phyloP scores from a whole-genome alignment of 352 stramenopile genomes.

The Pythium aquatile region DNA sequence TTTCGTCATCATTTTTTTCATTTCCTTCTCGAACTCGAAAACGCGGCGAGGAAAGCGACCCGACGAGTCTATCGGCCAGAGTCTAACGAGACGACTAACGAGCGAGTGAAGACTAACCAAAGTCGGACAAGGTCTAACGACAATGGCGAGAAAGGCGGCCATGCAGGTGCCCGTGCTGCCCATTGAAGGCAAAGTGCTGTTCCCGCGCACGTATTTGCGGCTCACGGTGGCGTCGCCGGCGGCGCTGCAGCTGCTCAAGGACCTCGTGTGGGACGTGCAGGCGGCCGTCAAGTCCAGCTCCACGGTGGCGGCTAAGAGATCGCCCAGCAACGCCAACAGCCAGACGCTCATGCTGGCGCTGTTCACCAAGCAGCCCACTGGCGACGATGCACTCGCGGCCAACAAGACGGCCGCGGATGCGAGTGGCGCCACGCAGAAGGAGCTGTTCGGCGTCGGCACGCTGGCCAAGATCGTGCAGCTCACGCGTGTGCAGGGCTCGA shows the following conservation, averaged over 20 bases:
- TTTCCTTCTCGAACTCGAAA: background rate
- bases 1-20: conserved; percentile 27
- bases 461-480: conserved; percentile 76
- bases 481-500: conserved; percentile 52
- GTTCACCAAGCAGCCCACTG: conserved; percentile 44
- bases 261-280: conserved; percentile 74
- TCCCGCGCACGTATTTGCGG: conserved; percentile 72
- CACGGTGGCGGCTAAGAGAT: conserved; percentile 21
- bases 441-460: conserved; percentile 57
- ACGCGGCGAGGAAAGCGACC: too few species aligned
- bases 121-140: background rate
- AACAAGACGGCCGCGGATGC: conserved; percentile 11
- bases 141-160: conserved; percentile 17
- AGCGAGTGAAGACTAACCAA: background rate
- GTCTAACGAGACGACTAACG: background rate
- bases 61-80: conserved; percentile 1
- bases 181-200: conserved; percentile 70
- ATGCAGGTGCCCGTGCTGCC: conserved; percentile 62
- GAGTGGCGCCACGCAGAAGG: conserved; percentile 27
- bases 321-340: conserved; percentile 25
- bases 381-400: background rate
- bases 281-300: conserved; percentile 36
- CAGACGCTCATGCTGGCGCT: conserved; percentile 58
- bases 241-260: conserved; percentile 72
- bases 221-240: conserved; percentile 60